Evolutionary conservation across 371 early-diverging fungal species (phyloP).

Genomic region (Lichtheimia ornata): DNA sequence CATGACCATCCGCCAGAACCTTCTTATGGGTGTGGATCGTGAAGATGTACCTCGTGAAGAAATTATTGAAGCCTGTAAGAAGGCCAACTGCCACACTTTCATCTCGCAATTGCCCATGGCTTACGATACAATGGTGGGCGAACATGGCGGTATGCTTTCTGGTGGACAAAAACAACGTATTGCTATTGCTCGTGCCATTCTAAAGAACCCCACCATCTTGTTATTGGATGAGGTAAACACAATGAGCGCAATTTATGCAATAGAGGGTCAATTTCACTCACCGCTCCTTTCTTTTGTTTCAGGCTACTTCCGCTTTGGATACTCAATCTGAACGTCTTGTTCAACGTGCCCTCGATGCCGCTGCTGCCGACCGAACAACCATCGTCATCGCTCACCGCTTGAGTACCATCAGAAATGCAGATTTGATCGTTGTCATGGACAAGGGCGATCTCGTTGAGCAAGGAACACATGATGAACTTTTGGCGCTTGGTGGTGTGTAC

Average conservation of each 20-base stretch:
- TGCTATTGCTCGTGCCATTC: conserved; percentile 57
- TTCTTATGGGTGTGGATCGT: conserved; percentile 61
- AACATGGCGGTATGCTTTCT: conserved; percentile 58
- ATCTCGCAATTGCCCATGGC: conserved; percentile 64
- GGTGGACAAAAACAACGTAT: conserved; percentile 37
- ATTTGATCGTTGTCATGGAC: conserved; percentile 77
- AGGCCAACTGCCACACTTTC: conserved; percentile 78
- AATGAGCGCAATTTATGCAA: background rate
- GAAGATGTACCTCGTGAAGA: conserved; percentile 50
- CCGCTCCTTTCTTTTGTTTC: conserved; percentile 25
- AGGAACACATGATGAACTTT: conserved; percentile 68
- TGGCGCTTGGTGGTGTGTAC: conserved; percentile 50
- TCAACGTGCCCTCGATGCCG: conserved; percentile 73
- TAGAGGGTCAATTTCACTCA: background rate
- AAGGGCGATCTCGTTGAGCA: conserved; percentile 68
- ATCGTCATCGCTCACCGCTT: conserved; percentile 89
- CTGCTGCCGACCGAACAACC: conserved; percentile 74
- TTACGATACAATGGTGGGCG: conserved; percentile 80
- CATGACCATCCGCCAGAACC: conserved; percentile 77
- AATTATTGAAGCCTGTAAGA: conserved; percentile 56
- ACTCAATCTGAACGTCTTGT: conserved; percentile 78
- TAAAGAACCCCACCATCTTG: conserved; percentile 83
- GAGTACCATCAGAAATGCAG: conserved; percentile 74
- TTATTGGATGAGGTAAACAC: conserved; percentile 65
- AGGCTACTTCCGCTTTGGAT: conserved; percentile 71